Evolutionary conservation across 75 land plant genomes (phyloP).

Genomic region (Pinus tabuliformis): DNA sequence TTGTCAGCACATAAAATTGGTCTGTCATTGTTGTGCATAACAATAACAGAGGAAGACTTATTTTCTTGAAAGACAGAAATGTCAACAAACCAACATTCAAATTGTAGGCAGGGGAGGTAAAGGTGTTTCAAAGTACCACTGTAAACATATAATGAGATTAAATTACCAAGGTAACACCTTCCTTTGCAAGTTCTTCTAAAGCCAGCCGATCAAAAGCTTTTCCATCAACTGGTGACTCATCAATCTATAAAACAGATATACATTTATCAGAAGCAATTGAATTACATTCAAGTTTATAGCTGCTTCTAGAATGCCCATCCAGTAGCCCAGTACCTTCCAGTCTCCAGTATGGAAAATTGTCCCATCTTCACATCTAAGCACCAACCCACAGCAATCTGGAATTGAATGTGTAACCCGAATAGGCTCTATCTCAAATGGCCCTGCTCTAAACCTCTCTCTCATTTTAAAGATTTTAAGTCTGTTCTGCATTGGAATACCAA

Average conservation of each 20-base stretch:
- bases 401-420: slow-evolving; percentile 97
- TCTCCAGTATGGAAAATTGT: slow-evolving; percentile 99
- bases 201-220: slow-evolving; percentile 79
- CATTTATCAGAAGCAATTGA: slow-evolving; percentile 4
- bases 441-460: slow-evolving; percentile 78
- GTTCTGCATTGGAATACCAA: slow-evolving; percentile 70
- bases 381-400: slow-evolving; percentile 98
- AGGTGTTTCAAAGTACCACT: background rate
- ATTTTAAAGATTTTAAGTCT: slow-evolving; percentile 75
- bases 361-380: slow-evolving; percentile 93
- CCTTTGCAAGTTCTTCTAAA: slow-evolving; percentile 91
- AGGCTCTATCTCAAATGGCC: slow-evolving; percentile 96
- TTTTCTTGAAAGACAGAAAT: background rate
- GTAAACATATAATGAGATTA: background rate
- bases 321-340: slow-evolving; percentile 81
- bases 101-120: background rate
- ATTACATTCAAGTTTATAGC: background rate
- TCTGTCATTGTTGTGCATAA: background rate
- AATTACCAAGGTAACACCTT: slow-evolving; percentile 94
- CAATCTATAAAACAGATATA: slow-evolving; percentile 61
- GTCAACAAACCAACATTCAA: background rate
- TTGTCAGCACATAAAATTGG: background rate
- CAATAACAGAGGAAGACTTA: background rate
- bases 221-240: slow-evolving; percentile 95
- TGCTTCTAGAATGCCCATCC: background rate